These are phyloP conservation scores for Cyathus olla DNA, from an alignment of 1,284 basidiomycete genomes.

Conservation along the genomic window DNA sequence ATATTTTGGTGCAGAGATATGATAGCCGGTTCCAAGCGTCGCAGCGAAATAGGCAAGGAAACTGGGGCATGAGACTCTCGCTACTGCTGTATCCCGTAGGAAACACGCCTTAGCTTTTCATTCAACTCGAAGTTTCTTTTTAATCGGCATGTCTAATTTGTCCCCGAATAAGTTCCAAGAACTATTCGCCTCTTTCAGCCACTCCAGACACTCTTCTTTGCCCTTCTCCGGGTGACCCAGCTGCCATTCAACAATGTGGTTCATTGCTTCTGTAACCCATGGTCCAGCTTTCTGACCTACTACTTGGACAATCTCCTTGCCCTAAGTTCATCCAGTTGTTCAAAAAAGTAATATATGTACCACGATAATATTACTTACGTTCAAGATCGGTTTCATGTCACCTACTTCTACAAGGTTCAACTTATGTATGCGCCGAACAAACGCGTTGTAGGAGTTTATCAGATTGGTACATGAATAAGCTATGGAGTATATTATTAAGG, in stretches of 20 bases:
- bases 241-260: conserved; percentile 84
- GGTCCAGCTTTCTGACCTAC: conserved; percentile 73
- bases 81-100: too few relatives aligned
- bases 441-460: conserved; percentile 64
- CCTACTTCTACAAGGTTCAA: conserved; percentile 63
- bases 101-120: too few relatives aligned
- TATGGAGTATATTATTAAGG: too few relatives aligned
- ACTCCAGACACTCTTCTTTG: conserved; percentile 74
- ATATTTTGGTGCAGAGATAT: conserved; percentile 64
- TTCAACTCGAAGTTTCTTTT: conserved; percentile 31
- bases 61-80: too few relatives aligned
- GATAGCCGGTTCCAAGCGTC: conserved; percentile 77
- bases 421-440: conserved; percentile 70
- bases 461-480: too few relatives aligned
- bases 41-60: conserved; percentile 42
- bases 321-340: conserved; percentile 56
- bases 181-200: conserved; percentile 68
- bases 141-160: too few relatives aligned
- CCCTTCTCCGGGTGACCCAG: conserved; percentile 77
- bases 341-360: conserved; percentile 5
- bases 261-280: conserved; percentile 75
- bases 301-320: conserved; percentile 70
- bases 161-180: background rate
- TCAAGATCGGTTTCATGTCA: conserved; percentile 55
- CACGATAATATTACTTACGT: conserved; percentile 62